A percentile compares a stretch with the other conserved stretches of the same genome.
Evolutionary conservation across 257 asterid genomes (phyloP).

Genomic region (Henckelia pumila): DNA sequence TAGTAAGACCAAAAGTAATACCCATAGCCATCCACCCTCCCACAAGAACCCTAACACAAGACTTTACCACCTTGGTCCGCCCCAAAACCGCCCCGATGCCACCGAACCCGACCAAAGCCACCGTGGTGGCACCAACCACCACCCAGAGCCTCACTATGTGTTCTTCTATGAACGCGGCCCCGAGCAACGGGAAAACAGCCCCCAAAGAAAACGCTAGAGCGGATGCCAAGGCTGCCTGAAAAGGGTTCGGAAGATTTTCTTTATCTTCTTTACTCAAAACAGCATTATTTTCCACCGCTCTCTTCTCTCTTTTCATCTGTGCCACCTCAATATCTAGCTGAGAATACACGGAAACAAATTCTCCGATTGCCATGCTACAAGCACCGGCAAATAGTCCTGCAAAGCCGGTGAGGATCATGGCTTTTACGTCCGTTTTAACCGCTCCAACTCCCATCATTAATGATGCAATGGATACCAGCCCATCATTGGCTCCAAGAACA

Average conservation of each 20-base stretch:
- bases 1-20: slow-evolving; percentile 66
- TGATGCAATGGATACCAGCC: slow-evolving; percentile 60
- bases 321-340: slow-evolving; percentile 66
- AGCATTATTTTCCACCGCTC: background rate
- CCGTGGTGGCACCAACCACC: slow-evolving; percentile 47
- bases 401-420: slow-evolving; percentile 59
- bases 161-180: slow-evolving; percentile 53
- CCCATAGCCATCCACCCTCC: slow-evolving; percentile 90
- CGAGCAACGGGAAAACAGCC: slow-evolving; percentile 56
- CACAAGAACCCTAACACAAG: slow-evolving; percentile 51
- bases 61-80: slow-evolving; percentile 35
- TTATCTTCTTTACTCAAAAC: slow-evolving; percentile 13
- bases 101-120: slow-evolving; percentile 58
- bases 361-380: slow-evolving; percentile 85
- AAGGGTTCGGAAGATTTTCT: slow-evolving; percentile 60
- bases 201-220: slow-evolving; percentile 61
- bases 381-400: slow-evolving; percentile 74
- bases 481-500: slow-evolving; percentile 71
- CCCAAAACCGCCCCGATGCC: slow-evolving; percentile 60
- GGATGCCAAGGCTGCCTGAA: slow-evolving; percentile 62
- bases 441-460: slow-evolving; percentile 79
- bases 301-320: slow-evolving; percentile 47
- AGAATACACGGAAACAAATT: slow-evolving; percentile 63
- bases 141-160: slow-evolving; percentile 45
- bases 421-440: slow-evolving; percentile 41